Base-by-base conservation (phyloP, 2,329 filamentous ascomycete genomes). In the Aureobasidium sp. region DNA sequence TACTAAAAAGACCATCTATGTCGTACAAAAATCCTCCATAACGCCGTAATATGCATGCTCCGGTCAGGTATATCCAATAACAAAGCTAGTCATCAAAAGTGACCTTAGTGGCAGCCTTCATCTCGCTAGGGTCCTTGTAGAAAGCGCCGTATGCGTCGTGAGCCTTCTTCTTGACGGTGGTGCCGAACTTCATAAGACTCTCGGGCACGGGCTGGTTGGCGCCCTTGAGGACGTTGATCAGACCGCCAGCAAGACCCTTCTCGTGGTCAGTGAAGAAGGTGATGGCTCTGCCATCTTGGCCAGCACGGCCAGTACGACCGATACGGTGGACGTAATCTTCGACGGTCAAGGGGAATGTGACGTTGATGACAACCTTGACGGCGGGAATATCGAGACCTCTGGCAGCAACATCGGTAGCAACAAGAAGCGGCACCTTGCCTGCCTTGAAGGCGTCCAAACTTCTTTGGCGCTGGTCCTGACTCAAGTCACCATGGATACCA, bases 81-180 rank as follows among this genome's bases (percentile, higher is more conserved):
- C 27, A n/a, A 39, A 62, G 66, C 64, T 51, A 73, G 31, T 58
- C 53, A 64, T 96, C 91, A 78, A 97, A 97, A 51, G 86, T 92
- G 73, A 97, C 96, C 81, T 96, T 97, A 62, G 88, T 94, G 31
- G 90, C 87, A 75, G 89, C 87, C 77, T 93, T 88, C 73, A 84
- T 90, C 74, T 87, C 87, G n/a, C 63, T 58, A 9, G 90, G 86
- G 69, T 97, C 91, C 77, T 94, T 96, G 82, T 89, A 96, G 74
- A 97, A 97, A 36, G 91, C 91, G 62, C 94, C 94, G 72, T 97
- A 99, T 52, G 90, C 89, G 71, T 91, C 89, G 78, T 99, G 94
- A 53, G 87, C 84, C 91, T 97, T 97, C 85, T 96, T 97, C 85
- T 97, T 99, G 58, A 99, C 94, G 0, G 93, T 97, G 25, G 91